Conservation (phyloP, 2,329 filamentous ascomycete genomes). For the Aureobasidium sp. region DNA sequence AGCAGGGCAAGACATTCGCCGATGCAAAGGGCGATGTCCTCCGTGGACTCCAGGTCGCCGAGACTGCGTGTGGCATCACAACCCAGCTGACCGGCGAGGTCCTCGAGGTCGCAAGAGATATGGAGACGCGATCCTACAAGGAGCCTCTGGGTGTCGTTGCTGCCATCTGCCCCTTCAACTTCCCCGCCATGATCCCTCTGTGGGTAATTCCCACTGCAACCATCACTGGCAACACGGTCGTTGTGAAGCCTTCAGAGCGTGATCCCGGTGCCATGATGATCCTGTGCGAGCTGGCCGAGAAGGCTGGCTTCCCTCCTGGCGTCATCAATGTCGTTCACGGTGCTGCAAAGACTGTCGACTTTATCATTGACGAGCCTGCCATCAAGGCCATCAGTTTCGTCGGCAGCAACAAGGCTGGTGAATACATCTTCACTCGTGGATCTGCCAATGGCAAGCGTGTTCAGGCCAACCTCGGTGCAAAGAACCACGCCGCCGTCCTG, state of each 20-base stretch:
- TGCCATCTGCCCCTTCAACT: slow-evolving; percentile 85
- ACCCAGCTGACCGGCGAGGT: slow-evolving; percentile 78
- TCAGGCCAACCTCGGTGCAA: slow-evolving; percentile 79
- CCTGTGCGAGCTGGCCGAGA: slow-evolving; percentile 67
- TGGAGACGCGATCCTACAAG: slow-evolving; percentile 78
- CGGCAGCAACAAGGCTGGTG: slow-evolving; percentile 78
- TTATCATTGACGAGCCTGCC: slow-evolving; percentile 74
- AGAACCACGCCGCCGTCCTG: slow-evolving; percentile 80
- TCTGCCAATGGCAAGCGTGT: slow-evolving; percentile 83
- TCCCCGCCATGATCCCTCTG: slow-evolving; percentile 88
- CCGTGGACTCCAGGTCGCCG: slow-evolving; percentile 74
- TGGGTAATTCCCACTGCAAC: slow-evolving; percentile 84
- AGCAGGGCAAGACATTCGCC: slow-evolving; percentile 83
- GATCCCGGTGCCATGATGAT: slow-evolving; percentile 83
- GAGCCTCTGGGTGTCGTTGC: slow-evolving; percentile 76
- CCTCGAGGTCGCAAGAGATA: slow-evolving; percentile 79
- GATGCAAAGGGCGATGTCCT: slow-evolving; percentile 78
- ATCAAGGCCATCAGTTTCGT: slow-evolving; percentile 87
- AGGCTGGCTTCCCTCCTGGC: slow-evolving; percentile 75
- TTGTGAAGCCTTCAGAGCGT: slow-evolving; percentile 80
- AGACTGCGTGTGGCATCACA: slow-evolving; percentile 72
- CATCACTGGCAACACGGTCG: slow-evolving; percentile 73
- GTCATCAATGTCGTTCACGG: slow-evolving; percentile 81
- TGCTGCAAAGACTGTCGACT: slow-evolving; percentile 72
- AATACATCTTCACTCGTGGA: slow-evolving; percentile 74